Evolutionary conservation across 1,284 basidiomycete species (phyloP).

Genomic region (Ceratobasidium sp.): DNA sequence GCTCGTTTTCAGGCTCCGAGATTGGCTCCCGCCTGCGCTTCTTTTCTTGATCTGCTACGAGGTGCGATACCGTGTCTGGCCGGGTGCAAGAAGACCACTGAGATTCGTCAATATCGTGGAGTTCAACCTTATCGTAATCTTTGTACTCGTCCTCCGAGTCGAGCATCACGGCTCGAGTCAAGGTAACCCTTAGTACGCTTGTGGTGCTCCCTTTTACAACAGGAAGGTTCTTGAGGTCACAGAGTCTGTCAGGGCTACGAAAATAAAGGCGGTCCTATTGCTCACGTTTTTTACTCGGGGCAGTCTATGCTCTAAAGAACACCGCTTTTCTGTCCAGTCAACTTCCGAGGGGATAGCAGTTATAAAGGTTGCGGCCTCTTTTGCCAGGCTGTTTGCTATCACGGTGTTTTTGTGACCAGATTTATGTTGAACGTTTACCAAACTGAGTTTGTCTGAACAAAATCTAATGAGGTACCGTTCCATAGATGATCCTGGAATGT

Average conservation of each 20-base stretch:
- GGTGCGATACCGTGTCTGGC: too few relatives aligned
- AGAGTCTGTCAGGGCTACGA: too few relatives aligned
- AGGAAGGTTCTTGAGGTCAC: neutral
- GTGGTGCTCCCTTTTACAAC: neutral
- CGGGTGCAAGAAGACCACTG: neutral
- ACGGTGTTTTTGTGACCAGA: neutral
- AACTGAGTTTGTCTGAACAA: conserved; percentile 3
- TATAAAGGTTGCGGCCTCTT: neutral
- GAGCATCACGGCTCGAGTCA: neutral
- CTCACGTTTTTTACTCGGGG: neutral
- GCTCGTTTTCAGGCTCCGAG: too few relatives aligned
- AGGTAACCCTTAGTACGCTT: neutral
- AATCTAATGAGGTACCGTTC: too few relatives aligned
- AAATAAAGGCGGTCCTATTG: too few relatives aligned
- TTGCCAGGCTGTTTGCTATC: neutral
- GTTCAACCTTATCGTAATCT: neutral
- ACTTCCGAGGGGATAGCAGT: neutral
- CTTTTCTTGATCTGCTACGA: neutral
- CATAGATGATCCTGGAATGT: too few relatives aligned
- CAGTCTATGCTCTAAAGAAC: neutral
- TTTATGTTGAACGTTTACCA: neutral
- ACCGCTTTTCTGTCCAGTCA: conserved; percentile 13
- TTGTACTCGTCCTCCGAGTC: neutral
- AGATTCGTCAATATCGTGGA: neutral
- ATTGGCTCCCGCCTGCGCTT: too few relatives aligned